Conservation (phyloP, 2,329 filamentous ascomycete species). For the Colletotrichum truncatum region DNA sequence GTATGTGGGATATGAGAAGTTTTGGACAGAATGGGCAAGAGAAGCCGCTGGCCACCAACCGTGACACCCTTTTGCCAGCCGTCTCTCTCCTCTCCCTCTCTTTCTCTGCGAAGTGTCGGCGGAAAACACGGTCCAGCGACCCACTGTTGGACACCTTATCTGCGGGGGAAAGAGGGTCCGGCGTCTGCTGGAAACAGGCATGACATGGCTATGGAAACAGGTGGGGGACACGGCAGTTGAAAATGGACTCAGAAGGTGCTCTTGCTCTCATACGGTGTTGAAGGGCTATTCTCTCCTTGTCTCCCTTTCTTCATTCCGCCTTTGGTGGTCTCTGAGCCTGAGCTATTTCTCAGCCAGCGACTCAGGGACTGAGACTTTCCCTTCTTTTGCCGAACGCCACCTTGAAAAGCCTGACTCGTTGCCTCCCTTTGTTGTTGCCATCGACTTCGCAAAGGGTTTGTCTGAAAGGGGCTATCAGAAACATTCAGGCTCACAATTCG, state of each 20-base stretch:
- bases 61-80: too few species aligned
- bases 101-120: background rate
- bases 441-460: too few species aligned
- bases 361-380: background rate
- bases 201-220: slow-evolving; percentile 8
- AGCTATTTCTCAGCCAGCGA: too few species aligned
- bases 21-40: too few species aligned
- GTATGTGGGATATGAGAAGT: too few species aligned
- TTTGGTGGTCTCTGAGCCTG: too few species aligned
- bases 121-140: background rate
- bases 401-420: too few species aligned
- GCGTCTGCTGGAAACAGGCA: slow-evolving; percentile 16
- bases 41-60: too few species aligned
- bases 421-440: slow-evolving; percentile 1
- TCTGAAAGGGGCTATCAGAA: too few species aligned
- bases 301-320: background rate
- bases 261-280: too few species aligned
- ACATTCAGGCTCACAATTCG: background rate
- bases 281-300: background rate
- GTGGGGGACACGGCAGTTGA: slow-evolving; percentile 28
- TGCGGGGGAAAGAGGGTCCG: slow-evolving; percentile 13
- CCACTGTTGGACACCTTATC: slow-evolving; percentile 15
- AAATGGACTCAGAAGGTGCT: background rate
- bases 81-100: background rate
- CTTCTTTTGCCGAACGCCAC: background rate